phyloP scores from a whole-genome alignment of 106 monocot species.

The Platanthera guangdongensis region DNA sequence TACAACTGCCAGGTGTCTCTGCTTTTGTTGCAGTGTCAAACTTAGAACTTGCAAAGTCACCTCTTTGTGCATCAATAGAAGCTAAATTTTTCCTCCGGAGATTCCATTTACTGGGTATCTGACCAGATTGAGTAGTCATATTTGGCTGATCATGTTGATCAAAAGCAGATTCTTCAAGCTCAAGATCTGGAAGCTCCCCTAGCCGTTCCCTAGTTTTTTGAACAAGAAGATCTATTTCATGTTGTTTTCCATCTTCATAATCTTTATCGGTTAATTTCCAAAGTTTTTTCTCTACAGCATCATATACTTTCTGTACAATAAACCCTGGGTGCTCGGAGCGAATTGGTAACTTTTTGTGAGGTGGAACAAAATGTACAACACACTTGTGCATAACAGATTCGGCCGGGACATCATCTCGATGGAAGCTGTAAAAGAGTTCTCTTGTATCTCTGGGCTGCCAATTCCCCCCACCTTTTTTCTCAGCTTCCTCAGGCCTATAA shows the following conservation, averaged over 20 bases:
- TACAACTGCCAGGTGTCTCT: constrained; percentile 67
- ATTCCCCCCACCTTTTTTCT: constrained; percentile 74
- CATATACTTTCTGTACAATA: constrained; percentile 89
- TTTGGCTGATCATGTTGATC: constrained; percentile 17
- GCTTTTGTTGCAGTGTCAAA: constrained; percentile 32
- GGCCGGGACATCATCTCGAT: constrained; percentile 88
- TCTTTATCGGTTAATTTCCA: constrained; percentile 94
- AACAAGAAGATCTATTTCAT: constrained; percentile 76
- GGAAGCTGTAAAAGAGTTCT: constrained; percentile 92
- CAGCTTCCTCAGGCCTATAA: constrained; percentile 95
- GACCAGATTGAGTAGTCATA: constrained; percentile 13
- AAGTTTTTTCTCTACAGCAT: constrained; percentile 65
- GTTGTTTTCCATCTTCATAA: constrained; percentile 82
- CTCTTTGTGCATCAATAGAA: constrained; percentile 48
- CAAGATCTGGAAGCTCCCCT: constrained; percentile 78
- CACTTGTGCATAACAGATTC: constrained; percentile 98
- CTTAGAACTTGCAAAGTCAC: constrained; percentile 27
- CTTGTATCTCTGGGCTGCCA: constrained; percentile 70
- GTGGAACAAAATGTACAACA: constrained; percentile 92
- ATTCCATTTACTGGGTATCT: constrained; percentile 31
- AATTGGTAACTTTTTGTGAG: constrained; percentile 68
- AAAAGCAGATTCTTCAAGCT: constrained; percentile 28
- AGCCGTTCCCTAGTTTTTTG: constrained; percentile 61
- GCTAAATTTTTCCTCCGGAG: constrained; percentile 40
- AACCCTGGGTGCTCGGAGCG: constrained; percentile 78